phyloP scores from a whole-genome alignment of 2,329 filamentous ascomycete genomes.

The Botrytis tulipae region DNA sequence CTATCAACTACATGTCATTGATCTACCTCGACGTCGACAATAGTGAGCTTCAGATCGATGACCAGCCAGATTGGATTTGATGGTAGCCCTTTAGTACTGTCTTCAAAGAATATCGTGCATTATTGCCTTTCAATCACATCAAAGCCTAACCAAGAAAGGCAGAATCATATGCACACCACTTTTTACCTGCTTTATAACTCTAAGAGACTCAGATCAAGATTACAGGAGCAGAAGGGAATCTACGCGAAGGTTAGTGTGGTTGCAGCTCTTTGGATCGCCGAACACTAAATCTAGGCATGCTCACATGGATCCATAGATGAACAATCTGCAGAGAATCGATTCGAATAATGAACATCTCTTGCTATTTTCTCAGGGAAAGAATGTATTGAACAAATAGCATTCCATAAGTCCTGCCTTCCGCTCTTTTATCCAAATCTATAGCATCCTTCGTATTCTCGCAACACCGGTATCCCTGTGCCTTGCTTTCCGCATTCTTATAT shows the following conservation, averaged over 20 bases:
- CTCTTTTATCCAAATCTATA: fast-evolving
- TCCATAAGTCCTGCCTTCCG: fast-evolving
- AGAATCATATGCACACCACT: neutral
- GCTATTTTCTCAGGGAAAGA: fast-evolving
- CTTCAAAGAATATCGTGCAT: too few species aligned
- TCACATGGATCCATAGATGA: too few species aligned
- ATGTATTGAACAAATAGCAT: fast-evolving
- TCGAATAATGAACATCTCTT: fast-evolving
- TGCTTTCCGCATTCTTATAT: neutral
- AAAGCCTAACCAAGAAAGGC: neutral
- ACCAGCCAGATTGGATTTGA: neutral
- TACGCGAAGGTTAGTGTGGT: neutral
- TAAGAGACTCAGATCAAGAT: neutral
- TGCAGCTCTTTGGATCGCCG: neutral
- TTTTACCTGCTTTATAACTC: neutral
- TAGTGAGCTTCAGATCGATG: neutral
- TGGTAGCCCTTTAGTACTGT: neutral
- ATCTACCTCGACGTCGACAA: neutral
- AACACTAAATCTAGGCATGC: neutral
- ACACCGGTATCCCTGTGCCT: neutral
- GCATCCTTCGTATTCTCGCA: neutral
- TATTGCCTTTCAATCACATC: neutral
- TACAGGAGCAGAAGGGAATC: neutral
- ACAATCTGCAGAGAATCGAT: neutral
- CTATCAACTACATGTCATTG: neutral